Evolutionary conservation across 2,329 filamentous ascomycete species (phyloP).

Genomic region (Scedosporium boydii): DNA sequence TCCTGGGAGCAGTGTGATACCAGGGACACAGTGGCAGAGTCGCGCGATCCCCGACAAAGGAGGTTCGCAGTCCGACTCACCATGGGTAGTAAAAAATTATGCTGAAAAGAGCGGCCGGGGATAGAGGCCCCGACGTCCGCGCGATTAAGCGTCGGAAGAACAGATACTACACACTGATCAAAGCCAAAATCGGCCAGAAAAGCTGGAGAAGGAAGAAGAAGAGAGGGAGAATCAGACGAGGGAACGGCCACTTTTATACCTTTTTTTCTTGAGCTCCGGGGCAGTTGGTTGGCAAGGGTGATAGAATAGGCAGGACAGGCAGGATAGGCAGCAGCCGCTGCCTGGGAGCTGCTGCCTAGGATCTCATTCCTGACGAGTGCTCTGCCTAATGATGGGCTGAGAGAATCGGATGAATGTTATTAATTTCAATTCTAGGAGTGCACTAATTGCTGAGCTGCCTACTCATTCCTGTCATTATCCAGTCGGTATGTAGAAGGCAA

Average conservation of each 20-base stretch:
- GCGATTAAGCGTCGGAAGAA: slow-evolving; percentile 18
- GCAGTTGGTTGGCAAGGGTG: neutral
- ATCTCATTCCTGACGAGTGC: neutral
- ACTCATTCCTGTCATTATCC: no score
- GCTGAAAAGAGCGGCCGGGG: slow-evolving; percentile 5
- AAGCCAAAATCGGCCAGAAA: slow-evolving; percentile 14
- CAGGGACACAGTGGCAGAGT: slow-evolving; percentile 12
- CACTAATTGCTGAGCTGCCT: no score
- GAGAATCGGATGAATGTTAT: no score
- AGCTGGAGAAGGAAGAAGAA: slow-evolving; percentile 12
- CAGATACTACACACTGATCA: slow-evolving; percentile 19
- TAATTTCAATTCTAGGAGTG: no score
- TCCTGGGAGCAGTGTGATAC: slow-evolving; percentile 13
- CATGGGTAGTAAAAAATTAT: slow-evolving; percentile 12
- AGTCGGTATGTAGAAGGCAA: no score
- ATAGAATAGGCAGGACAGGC: neutral
- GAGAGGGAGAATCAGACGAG: neutral
- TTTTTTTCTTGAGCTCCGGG: neutral
- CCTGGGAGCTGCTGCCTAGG: slow-evolving; percentile 3
- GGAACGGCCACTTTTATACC: neutral
- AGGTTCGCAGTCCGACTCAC: slow-evolving; percentile 6
- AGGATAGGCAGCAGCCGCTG: neutral
- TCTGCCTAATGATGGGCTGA: no score
- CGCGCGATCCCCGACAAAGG: neutral
- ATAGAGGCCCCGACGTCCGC: slow-evolving; percentile 8